Evolutionary conservation across 768 basidiomycete species (phyloP).

Genomic region (Trametes villosa): DNA sequence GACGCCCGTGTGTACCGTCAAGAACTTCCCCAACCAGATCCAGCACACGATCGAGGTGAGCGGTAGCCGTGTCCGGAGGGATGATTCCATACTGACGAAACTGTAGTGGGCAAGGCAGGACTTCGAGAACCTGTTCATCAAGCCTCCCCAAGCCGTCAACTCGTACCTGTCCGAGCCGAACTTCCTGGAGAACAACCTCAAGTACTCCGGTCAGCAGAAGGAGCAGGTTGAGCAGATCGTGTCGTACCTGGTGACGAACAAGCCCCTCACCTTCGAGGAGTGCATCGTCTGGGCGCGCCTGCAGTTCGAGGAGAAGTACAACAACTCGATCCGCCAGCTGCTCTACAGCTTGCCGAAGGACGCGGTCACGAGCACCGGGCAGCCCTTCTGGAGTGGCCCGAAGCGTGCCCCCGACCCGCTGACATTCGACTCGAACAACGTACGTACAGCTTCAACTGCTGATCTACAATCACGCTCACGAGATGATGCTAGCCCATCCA

Average conservation of each 20-base stretch:
- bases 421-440: conserved; percentile 84
- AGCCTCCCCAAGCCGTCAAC: conserved; percentile 92
- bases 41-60: conserved; percentile 95
- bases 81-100: conserved; percentile 6
- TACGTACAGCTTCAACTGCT: conserved; percentile 44
- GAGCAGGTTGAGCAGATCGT: conserved; percentile 89
- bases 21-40: conserved; percentile 98
- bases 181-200: conserved; percentile 88
- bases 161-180: conserved; percentile 96
- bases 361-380: conserved; percentile 85
- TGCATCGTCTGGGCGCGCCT: conserved; percentile 96
- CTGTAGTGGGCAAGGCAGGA: conserved; percentile 89
- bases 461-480: conserved; percentile 14
- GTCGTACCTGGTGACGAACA: conserved; percentile 87
- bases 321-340: conserved; percentile 90
- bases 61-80: neutral
- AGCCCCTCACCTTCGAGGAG: conserved; percentile 95
- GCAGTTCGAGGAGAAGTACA: conserved; percentile 94
- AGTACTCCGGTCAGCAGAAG: conserved; percentile 89
- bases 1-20: conserved; percentile 95
- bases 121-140: conserved; percentile 92
- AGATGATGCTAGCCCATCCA: conserved; percentile 67
- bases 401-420: conserved; percentile 96
- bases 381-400: conserved; percentile 99
- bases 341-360: conserved; percentile 95